A percentile compares a stretch with the other conserved stretches of the same genome.
Evolutionary conservation across 805 yeast species (phyloP).

Genomic region (Zygotorulaspora chibaensis): DNA sequence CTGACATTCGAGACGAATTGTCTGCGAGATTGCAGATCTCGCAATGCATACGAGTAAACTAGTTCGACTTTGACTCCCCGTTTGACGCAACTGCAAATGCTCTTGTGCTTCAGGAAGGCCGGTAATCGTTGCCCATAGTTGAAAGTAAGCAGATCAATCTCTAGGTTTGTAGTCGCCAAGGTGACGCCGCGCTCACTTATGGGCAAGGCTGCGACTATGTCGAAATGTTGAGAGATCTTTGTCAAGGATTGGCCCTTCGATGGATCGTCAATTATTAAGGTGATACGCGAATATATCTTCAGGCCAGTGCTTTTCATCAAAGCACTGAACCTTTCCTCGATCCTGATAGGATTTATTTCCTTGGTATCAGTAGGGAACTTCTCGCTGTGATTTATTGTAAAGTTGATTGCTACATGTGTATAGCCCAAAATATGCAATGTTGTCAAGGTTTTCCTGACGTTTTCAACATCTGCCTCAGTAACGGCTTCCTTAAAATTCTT

Average conservation of each 20-base stretch:
- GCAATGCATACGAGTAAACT: slow-evolving; percentile 54
- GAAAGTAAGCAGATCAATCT: slow-evolving; percentile 76
- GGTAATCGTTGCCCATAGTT: slow-evolving; percentile 64
- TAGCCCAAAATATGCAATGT: slow-evolving; percentile 63
- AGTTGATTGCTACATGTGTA: slow-evolving; percentile 72
- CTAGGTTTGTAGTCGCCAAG: slow-evolving; percentile 67
- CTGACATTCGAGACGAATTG: slow-evolving; percentile 67
- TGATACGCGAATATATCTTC: slow-evolving; percentile 62
- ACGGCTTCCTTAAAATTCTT: slow-evolving; percentile 43
- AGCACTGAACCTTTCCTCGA: slow-evolving; percentile 26
- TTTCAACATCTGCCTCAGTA: slow-evolving; percentile 39
- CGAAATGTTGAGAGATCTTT: slow-evolving; percentile 47
- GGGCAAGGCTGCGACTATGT: slow-evolving; percentile 80
- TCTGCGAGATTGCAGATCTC: slow-evolving; percentile 44
- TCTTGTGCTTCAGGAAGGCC: slow-evolving; percentile 74
- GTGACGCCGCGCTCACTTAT: slow-evolving; percentile 72
- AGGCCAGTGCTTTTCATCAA: slow-evolving; percentile 38
- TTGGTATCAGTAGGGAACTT: slow-evolving; percentile 47
- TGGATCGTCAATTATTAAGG: slow-evolving; percentile 72
- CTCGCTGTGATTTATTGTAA: slow-evolving; percentile 46
- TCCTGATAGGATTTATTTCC: slow-evolving; percentile 43
- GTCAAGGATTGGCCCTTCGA: slow-evolving; percentile 57
- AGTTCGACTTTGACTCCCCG: slow-evolving; percentile 83
- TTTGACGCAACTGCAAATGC: slow-evolving; percentile 75
- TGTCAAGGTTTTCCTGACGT: slow-evolving; percentile 46